These are phyloP conservation scores for Radiomyces spectabilis DNA, from an alignment of 192 early-diverging fungal species.

Conservation along the genomic window DNA sequence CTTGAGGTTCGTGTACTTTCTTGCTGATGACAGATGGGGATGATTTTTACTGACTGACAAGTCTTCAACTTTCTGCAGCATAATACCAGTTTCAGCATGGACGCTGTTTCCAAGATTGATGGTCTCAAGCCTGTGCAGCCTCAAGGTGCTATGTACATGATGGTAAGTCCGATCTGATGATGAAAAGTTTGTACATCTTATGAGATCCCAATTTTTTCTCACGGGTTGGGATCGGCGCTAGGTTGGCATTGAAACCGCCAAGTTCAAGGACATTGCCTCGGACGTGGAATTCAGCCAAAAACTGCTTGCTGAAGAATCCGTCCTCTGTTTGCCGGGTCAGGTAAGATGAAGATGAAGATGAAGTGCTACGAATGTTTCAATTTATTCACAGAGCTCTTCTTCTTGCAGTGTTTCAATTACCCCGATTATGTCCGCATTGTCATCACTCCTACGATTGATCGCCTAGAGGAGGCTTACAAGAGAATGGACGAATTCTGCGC, in stretches of 20 bases:
- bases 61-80: background rate
- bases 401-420: constrained; percentile 64
- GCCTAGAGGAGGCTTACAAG: constrained; percentile 61
- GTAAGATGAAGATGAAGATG: constrained; percentile 21
- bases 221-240: too few species aligned
- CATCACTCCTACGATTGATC: constrained; percentile 71
- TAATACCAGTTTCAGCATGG: constrained; percentile 59
- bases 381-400: background rate
- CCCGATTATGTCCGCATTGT: constrained; percentile 75
- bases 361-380: background rate
- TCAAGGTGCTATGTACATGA: constrained; percentile 92
- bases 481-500: constrained; percentile 77
- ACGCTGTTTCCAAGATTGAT: constrained; percentile 54
- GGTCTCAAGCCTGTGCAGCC: constrained; percentile 73
- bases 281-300: constrained; percentile 81
- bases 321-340: constrained; percentile 75
- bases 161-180: constrained; percentile 34
- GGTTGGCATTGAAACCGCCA: constrained; percentile 53
- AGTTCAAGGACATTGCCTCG: constrained; percentile 65
- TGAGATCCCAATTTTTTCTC: too few species aligned
- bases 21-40: background rate
- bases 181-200: too few species aligned
- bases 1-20: constrained; percentile 35
- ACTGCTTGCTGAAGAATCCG: constrained; percentile 75
- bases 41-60: background rate